Conservation (phyloP, 2,329 filamentous ascomycete species). For the Trichoderma sp. region DNA sequence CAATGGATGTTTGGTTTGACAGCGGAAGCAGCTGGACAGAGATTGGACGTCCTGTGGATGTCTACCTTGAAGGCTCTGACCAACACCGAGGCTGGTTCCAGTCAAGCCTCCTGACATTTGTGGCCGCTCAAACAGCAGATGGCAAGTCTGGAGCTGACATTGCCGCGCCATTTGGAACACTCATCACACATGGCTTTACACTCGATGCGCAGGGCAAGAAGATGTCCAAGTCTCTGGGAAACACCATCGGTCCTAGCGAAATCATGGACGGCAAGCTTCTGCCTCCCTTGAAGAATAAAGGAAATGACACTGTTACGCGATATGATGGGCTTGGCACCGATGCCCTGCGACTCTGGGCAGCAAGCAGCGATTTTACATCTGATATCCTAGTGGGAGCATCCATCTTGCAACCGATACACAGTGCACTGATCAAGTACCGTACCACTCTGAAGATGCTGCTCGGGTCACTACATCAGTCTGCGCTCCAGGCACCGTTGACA, state of each 20-base stretch:
- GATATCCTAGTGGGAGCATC: constrained; percentile 82
- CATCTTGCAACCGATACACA: constrained; percentile 75
- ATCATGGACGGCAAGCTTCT: constrained; percentile 84
- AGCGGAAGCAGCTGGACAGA: constrained; percentile 91
- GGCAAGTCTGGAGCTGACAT: constrained; percentile 33
- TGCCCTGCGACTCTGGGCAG: constrained; percentile 85
- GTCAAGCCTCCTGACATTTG: constrained; percentile 85
- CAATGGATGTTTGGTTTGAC: constrained; percentile 99
- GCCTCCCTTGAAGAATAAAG: constrained; percentile 65
- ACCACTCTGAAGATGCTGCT: constrained; percentile 89
- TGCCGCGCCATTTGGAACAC: constrained; percentile 73
- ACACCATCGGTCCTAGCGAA: constrained; percentile 76
- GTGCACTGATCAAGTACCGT: constrained; percentile 79
- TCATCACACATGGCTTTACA: constrained; percentile 96
- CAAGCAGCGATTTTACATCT: constrained; percentile 85
- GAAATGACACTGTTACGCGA: constrained; percentile 45
- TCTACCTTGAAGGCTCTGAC: constrained; percentile 92
- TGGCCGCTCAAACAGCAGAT: constrained; percentile 60
- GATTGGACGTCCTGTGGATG: constrained; percentile 64
- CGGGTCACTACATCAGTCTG: constrained; percentile 66
- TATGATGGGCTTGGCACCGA: constrained; percentile 81
- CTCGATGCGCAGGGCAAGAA: constrained; percentile 89
- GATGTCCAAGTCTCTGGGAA: constrained; percentile 97
- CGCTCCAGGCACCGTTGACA: constrained; percentile 54
- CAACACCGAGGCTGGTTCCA: constrained; percentile 99